Conservation (phyloP, 139 green algal species). For the Zygnema cylindricum region DNA sequence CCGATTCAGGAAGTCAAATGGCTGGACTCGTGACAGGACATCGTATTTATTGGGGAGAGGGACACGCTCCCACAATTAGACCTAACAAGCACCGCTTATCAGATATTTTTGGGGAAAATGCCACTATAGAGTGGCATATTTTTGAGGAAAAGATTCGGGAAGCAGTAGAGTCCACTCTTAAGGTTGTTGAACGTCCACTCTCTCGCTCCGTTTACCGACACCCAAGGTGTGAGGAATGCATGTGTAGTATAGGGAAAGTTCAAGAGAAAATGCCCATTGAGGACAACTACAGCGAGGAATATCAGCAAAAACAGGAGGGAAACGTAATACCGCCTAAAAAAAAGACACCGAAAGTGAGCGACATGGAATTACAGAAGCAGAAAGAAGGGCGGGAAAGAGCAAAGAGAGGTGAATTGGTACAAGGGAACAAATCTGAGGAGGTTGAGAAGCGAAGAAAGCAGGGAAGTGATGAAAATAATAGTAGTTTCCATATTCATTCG, state of each 20-base stretch:
- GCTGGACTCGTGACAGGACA: constrained; percentile 30
- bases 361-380: background rate
- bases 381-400: background rate
- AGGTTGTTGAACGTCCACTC: background rate
- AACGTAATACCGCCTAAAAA: background rate
- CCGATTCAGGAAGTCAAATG: constrained; percentile 41
- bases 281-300: background rate
- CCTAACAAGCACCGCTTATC: background rate
- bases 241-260: background rate
- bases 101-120: background rate
- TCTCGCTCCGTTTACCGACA: constrained; percentile 31
- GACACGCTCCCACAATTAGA: constrained; percentile 24
- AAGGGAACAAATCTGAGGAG: background rate
- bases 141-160: background rate
- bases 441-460: background rate
- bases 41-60: constrained; percentile 35
- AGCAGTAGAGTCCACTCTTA: background rate
- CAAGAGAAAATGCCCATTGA: background rate
- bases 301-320: background rate
- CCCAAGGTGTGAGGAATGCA: constrained; percentile 31
- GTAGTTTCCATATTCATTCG: background rate
- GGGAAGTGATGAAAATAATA: background rate
- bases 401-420: background rate
- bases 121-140: constrained; percentile 25
- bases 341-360: background rate